Evolutionary conservation across 192 early-diverging fungal genomes (phyloP).

Genomic region (Podila epicladia): DNA sequence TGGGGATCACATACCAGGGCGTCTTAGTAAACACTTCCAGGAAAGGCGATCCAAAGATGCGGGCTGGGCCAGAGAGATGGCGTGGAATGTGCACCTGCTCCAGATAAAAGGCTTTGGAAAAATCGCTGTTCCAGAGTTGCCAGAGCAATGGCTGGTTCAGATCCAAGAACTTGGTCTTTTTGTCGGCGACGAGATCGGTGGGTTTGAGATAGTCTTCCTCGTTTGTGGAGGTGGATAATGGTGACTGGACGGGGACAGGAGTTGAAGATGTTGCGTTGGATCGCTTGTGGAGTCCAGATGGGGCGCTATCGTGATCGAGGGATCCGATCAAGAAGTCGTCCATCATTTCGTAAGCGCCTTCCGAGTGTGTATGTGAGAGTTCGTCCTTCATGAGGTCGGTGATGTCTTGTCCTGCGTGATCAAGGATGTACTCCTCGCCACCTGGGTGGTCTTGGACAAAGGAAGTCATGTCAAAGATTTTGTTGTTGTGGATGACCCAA

Average conservation of each 20-base stretch:
- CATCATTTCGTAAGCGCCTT: constrained; percentile 88
- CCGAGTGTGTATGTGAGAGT: constrained; percentile 80
- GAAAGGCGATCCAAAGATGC: constrained; percentile 82
- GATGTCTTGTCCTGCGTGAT: constrained; percentile 91
- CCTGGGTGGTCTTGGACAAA: constrained; percentile 95
- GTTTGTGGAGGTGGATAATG: background rate
- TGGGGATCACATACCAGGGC: constrained; percentile 90
- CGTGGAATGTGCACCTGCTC: constrained; percentile 92
- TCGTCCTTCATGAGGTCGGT: constrained; percentile 81
- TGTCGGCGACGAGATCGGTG: constrained; percentile 55
- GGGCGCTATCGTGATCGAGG: background rate
- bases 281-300: background rate
- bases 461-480: constrained; percentile 89
- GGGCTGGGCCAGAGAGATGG: constrained; percentile 78
- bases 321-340: constrained; percentile 83
- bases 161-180: constrained; percentile 83
- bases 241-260: background rate
- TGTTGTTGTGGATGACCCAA: constrained; percentile 84
- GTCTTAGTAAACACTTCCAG: constrained; percentile 91
- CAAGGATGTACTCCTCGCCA: constrained; percentile 87
- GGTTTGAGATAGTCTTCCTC: constrained; percentile 56
- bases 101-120: constrained; percentile 85
- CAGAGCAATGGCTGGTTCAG: constrained; percentile 79
- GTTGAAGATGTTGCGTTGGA: background rate
- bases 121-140: constrained; percentile 81